Base-by-base conservation (phyloP, 768 basidiomycete genomes). In the Phaeolepiota aurea region DNA sequence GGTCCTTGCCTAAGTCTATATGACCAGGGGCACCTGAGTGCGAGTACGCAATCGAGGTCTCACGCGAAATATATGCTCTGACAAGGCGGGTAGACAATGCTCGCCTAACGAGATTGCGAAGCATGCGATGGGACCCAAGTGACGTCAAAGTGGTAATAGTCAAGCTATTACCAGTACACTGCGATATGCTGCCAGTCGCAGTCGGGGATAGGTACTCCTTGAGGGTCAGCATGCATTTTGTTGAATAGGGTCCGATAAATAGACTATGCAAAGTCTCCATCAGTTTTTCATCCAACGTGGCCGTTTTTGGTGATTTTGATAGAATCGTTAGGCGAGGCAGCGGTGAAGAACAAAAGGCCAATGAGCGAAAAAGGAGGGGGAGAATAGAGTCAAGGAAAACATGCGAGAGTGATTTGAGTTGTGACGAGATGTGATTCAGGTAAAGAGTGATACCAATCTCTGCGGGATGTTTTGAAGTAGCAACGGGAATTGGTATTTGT, bases 281-380 rank as follows among this genome's bases (percentile, higher is more conserved):
- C 36, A 86, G 69, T 33, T 64, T 67, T 22, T 75, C 73, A 49
- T 87, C 83, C 12, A 66, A 55, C 1, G 59, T 58, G 13, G 58
- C 48, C 31, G 57, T 57, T 44, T 58, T 62, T 43, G 56, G 43
- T 40, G 65, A 52, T 25, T 70, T 55, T 44, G 55, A 54, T 37
- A 65, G 64, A 31, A 86, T 64, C 3, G 81, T 76, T 7, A 89
- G 61, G 5, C 81, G 74, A 30, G 86, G 82, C 12, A 89, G 70
- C 1, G 83, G 76, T 2, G 76, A 71, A 3, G 76, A 65, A 51
- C 74, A 82, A 49, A 74, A 78, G 1, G 80, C 76, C 16, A 84
- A 67, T 15, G 72, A 73, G 13, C 82, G 77, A 52, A 87, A 83
- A n/a, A 89, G 72, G 22, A 82, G 64, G 0, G 82, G 80, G n/a